Base-by-base conservation (phyloP, 768 basidiomycete genomes). In the Trametes maxima region DNA sequence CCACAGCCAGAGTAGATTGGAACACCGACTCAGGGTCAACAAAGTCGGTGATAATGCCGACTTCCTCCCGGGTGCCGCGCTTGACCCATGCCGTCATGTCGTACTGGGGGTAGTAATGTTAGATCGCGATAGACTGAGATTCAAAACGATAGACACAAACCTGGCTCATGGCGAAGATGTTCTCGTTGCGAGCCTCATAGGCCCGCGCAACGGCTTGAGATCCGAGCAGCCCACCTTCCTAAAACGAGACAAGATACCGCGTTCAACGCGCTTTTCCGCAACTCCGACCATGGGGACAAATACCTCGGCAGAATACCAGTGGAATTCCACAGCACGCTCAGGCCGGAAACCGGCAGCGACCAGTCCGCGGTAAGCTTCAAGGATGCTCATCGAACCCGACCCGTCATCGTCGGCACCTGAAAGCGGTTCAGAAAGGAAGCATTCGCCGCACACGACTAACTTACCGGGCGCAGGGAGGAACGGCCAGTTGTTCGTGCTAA, bases 61-160 rank as follows among this genome's bases (percentile, higher is more conserved):
- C 88, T 78, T 68, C 78, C 69, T 80, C 80, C 79, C 84, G 70
- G 13, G 81, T 81, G 13, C 82, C 82, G 57, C 72, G 70, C 82
- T 94, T 94, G 62, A 96, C 91, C 94, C 94, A 97, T 57, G 92
- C 92, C 21, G 92, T 94, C 92, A 94, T 94, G 72, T 94, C 92
- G 69, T 89, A 91, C 90, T 92, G 67, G 51, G 49, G 46, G 52
- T 14, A 24, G 52, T 43, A 60, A 13, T 10, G 54, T 64, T 36
- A 64, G 62, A 64, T 59, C 57, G 51, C 57, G 66, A 42, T 50
- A 49, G 51, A 54, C 43, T 22, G 52, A 39, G 57, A 60, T 54
- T 49, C 42, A 49, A 46, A 19, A 45, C 19, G 56, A 54, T 51
- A 61, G 22, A 42, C 21, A 60, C 66, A 43, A 73, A 90, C 89